A percentile compares a stretch with the other conserved stretches of the same genome.
Evolutionary conservation across 73 alveolate species (phyloP).

Genomic region (Symbiodinium natans): DNA sequence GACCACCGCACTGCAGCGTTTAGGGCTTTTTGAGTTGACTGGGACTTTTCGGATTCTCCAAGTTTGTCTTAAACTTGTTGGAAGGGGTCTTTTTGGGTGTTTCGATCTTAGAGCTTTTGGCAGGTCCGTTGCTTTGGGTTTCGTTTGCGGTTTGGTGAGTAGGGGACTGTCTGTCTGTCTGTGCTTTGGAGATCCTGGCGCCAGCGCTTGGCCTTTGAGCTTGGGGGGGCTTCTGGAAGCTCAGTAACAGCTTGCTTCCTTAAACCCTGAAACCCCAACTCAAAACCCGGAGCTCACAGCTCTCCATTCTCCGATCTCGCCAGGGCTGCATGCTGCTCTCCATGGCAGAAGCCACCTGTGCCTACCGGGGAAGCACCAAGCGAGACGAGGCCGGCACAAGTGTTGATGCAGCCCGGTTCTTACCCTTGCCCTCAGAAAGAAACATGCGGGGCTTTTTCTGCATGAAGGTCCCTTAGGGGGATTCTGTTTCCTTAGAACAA

Average conservation of each 20-base stretch:
- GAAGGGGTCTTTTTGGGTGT: background rate
- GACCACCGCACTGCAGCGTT: background rate
- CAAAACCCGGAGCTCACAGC: too few relatives aligned
- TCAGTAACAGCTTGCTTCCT: too few relatives aligned
- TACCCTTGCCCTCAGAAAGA: too few relatives aligned
- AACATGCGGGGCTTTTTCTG: too few relatives aligned
- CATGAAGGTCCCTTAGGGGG: too few relatives aligned
- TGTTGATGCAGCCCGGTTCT: too few relatives aligned
- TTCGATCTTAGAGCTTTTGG: too few relatives aligned
- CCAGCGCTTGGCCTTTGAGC: too few relatives aligned
- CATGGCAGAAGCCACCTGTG: constrained; percentile 86
- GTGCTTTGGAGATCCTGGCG: background rate
- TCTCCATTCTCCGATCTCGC: background rate
- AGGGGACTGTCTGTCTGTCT: background rate
- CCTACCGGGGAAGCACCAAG: constrained; percentile 88
- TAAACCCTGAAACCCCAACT: too few relatives aligned
- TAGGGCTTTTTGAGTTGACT: background rate
- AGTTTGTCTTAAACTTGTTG: background rate
- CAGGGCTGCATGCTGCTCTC: constrained; percentile 87
- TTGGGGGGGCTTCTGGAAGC: too few relatives aligned
- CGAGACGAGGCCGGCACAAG: constrained; percentile 48
- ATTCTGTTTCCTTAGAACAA: too few relatives aligned
- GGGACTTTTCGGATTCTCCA: background rate
- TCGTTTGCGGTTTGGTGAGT: background rate
- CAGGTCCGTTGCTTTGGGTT: background rate